phyloP scores from a whole-genome alignment of 179 eudicot genomes.

The Spinacia oleracea region DNA sequence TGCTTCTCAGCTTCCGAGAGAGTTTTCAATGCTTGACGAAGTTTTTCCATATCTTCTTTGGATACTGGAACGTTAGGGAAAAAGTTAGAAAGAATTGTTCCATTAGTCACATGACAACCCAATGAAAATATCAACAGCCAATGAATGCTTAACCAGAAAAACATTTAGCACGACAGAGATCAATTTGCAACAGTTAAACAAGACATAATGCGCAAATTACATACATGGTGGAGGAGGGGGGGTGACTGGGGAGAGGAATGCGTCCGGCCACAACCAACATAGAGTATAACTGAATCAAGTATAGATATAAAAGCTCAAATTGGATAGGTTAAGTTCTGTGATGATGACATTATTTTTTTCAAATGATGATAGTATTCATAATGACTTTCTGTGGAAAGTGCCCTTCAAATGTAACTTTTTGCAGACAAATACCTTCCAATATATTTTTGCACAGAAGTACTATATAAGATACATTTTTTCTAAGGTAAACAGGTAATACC shows the following conservation, averaged over 20 bases:
- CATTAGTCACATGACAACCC: conserved; percentile 1
- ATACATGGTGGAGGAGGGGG: background rate
- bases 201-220: background rate
- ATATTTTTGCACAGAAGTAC: too few species aligned
- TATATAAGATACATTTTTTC: too few species aligned
- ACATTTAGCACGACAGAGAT: background rate
- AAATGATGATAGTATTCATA: too few species aligned
- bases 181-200: background rate
- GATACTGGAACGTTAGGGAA: conserved; percentile 49
- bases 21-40: conserved; percentile 88
- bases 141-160: background rate
- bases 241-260: too few species aligned
- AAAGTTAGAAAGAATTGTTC: background rate
- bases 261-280: background rate
- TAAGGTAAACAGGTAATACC: background rate
- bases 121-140: background rate
- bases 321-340: too few species aligned
- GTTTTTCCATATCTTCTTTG: conserved; percentile 88
- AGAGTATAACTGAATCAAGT: background rate
- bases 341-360: too few species aligned
- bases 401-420: background rate
- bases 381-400: background rate
- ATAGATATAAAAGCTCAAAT: background rate
- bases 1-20: conserved; percentile 96
- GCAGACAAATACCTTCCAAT: background rate